These are phyloP conservation scores for Pseudogymnoascus sp. DNA, from an alignment of 2,329 filamentous ascomycete genomes.

Conservation along the genomic window DNA sequence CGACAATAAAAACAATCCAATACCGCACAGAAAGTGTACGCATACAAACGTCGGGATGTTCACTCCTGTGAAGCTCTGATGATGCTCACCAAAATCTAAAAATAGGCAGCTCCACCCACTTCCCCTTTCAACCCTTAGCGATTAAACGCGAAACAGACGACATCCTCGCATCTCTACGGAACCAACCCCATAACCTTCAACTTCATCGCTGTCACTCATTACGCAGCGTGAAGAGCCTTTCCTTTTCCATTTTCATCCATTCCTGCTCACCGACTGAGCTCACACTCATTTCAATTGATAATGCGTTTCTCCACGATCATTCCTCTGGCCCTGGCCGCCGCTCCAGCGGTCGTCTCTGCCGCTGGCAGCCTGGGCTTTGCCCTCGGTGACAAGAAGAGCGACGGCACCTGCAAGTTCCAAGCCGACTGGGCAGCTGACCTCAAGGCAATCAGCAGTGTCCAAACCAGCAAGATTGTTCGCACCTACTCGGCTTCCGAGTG, in stretches of 20 bases:
- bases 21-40: background rate
- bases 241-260: background rate
- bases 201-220: conserved; percentile 7
- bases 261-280: background rate
- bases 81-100: background rate
- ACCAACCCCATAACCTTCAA: background rate
- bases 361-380: conserved; percentile 56
- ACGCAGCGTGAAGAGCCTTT: conserved; percentile 5
- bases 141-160: conserved; percentile 8
- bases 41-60: background rate
- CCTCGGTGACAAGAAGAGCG: conserved; percentile 55
- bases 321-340: conserved; percentile 26
- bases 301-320: conserved; percentile 17
- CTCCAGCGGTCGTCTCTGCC: conserved; percentile 42
- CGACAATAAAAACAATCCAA: background rate
- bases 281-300: conserved; percentile 1
- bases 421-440: conserved; percentile 61
- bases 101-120: conserved; percentile 7
- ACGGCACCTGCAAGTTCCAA: conserved; percentile 54
- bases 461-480: conserved; percentile 50
- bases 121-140: conserved; percentile 8
- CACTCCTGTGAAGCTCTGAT: background rate
- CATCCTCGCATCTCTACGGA: background rate
- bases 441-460: conserved; percentile 45
- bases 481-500: conserved; percentile 63